Base-by-base conservation (phyloP, 352 stramenopile genomes). In the Phytopythium helicoides region DNA sequence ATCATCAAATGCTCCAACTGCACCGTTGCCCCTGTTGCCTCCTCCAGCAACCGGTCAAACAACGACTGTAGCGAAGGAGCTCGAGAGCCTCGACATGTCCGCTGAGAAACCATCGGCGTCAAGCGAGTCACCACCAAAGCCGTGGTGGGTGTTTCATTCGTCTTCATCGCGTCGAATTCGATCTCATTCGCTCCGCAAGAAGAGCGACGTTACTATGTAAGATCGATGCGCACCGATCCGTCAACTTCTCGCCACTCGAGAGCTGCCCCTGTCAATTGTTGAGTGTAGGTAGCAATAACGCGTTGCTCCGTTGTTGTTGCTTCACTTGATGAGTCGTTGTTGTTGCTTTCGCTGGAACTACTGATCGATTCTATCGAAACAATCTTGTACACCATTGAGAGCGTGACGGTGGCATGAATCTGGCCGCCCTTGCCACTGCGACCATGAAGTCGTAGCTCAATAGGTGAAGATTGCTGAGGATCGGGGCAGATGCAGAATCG, bases 401-500 rank as follows among this genome's bases (percentile, higher is more conserved):
- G 73, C n/a, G 54, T 66, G 53, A 81, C 66, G 37, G 62, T 26
- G 10, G 28, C 23, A 1, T 36, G 11, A 11, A 52, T 49, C 3
- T 54, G 16, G 0, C 44, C 36, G 19, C 18, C 22, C 10, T 31
- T 9, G 16, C 10, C 26, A n/a, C 26, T 38, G 22, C n/a, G n/a
- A n/a, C n/a, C 16, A 3, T 52, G n/a, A 11, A 45, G 18, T 2
- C 19, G 18, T n/a, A 89, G 67, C 6, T 63, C 39, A 38, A 89
- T 74, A 0, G 75, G 73, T 19, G 79, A 56, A 33, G 72, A 78
- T 12, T 60, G 52, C 28, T 37, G 49, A 26, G 70, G 47, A 25
- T 84, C 68, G 2, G 78, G 76, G 33, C 77, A 89, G 15, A 89
- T 71, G 50, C 60, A 86, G 47, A 73, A 80, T 9, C 68, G 60